A percentile compares a stretch with the other conserved stretches of the same genome.
These are phyloP conservation scores for Cicer pinnatifidum DNA, from an alignment of 306 rosid genomes.

Conservation along the genomic window DNA sequence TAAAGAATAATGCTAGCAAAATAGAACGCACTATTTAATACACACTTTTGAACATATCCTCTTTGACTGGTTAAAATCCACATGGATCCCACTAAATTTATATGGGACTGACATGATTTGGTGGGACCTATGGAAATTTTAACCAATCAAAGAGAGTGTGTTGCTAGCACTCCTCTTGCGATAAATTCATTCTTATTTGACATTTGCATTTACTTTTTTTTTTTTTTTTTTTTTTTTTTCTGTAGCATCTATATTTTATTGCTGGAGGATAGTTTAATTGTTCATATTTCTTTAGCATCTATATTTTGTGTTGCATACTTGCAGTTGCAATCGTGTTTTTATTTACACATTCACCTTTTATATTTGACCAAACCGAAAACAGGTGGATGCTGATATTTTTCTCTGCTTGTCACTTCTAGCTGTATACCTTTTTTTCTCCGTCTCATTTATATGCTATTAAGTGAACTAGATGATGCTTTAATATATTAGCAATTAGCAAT, in stretches of 20 bases:
- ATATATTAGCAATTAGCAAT: slow-evolving; percentile 1
- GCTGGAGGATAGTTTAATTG: slow-evolving; percentile 2
- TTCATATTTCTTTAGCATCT: background rate
- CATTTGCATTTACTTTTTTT: background rate
- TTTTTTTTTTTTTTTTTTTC: slow-evolving; percentile 8
- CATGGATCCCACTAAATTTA: too few species aligned
- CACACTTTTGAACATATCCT: too few species aligned
- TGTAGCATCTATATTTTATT: slow-evolving; percentile 2
- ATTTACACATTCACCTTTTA: background rate
- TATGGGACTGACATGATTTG: too few species aligned
- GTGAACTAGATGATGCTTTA: slow-evolving; percentile 11
- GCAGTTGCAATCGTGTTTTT: slow-evolving; percentile 11
- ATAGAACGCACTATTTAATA: too few species aligned
- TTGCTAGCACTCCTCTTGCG: background rate
- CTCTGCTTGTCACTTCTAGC: background rate
- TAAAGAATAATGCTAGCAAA: background rate
- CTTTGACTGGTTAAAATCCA: too few species aligned
- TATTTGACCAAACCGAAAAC: slow-evolving; percentile 15
- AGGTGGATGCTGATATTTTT: slow-evolving; percentile 19
- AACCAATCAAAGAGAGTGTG: too few species aligned
- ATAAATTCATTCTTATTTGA: slow-evolving; percentile 21
- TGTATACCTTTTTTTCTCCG: background rate
- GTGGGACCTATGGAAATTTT: too few species aligned
- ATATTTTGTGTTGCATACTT: slow-evolving; percentile 10
- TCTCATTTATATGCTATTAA: slow-evolving; percentile 3